Percentiles rank a stretch among this genome's conserved stretches.
These are phyloP conservation scores for Paramicrosporidium saccamoebae DNA, from an alignment of 371 early-diverging fungal species.

Conservation along the genomic window DNA sequence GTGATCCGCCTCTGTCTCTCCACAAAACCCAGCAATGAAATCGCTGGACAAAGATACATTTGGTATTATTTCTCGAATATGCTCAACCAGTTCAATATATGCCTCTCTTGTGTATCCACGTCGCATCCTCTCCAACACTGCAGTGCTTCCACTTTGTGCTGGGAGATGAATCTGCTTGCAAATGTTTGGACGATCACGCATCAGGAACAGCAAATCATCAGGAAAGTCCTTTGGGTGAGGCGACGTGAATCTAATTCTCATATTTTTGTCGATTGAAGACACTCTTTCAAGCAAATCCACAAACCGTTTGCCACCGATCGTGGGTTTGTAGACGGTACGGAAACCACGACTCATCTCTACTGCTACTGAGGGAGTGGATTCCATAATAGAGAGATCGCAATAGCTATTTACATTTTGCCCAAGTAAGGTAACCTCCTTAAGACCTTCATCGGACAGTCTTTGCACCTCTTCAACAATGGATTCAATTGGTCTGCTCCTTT, in stretches of 20 bases:
- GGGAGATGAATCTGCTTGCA: conserved; percentile 33
- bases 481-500: conserved; percentile 29
- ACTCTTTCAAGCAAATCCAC: conserved; percentile 31
- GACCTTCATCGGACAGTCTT: conserved; percentile 21
- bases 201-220: conserved; percentile 21
- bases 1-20: conserved; percentile 38
- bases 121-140: conserved; percentile 26
- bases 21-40: conserved; percentile 40
- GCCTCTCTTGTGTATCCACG: conserved; percentile 38
- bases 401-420: conserved; percentile 54
- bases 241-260: conserved; percentile 39
- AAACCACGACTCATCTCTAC: conserved; percentile 16
- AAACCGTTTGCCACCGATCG: conserved; percentile 32
- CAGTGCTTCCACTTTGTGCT: conserved; percentile 27
- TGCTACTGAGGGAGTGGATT: background rate
- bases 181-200: conserved; percentile 22
- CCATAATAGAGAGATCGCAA: conserved; percentile 9
- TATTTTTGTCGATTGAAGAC: conserved; percentile 25
- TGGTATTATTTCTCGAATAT: conserved; percentile 21
- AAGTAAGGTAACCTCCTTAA: conserved; percentile 34
- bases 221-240: conserved; percentile 57
- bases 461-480: conserved; percentile 26
- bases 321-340: conserved; percentile 32
- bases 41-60: conserved; percentile 33
- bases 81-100: conserved; percentile 21